Conservation (phyloP, 2,329 filamentous ascomycete genomes). For the Diplodia scrobiculata region DNA sequence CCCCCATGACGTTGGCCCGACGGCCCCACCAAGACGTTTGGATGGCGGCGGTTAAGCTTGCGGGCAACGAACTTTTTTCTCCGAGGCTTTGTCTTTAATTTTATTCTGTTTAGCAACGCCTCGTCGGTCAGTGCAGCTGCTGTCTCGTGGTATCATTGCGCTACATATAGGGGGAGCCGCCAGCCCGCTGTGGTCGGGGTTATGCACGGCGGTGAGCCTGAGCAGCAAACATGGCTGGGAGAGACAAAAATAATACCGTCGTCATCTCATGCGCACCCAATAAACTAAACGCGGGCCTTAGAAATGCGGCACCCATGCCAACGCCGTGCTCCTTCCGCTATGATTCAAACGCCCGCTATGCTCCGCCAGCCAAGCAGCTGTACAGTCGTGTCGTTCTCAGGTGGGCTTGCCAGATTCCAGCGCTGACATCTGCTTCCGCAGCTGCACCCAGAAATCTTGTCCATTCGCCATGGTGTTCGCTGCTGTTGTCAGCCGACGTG, state of each 20-base stretch:
- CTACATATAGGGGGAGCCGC: conserved; percentile 18
- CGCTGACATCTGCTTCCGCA: conserved; percentile 50
- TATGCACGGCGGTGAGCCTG: conserved; percentile 12
- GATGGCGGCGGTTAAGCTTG: background rate
- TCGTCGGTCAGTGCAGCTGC: background rate
- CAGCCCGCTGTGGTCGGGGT: background rate
- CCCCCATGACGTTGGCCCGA: background rate
- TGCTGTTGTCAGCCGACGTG: conserved; percentile 3
- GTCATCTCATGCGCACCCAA: background rate
- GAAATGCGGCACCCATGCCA: conserved; percentile 23
- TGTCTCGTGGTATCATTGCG: conserved; percentile 11
- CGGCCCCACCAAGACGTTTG: background rate
- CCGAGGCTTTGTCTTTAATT: background rate
- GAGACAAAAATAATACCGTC: background rate
- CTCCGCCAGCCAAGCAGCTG: conserved; percentile 27
- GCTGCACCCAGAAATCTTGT: conserved; percentile 50
- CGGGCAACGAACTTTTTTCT: background rate
- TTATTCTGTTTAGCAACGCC: background rate
- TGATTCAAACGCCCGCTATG: conserved; percentile 29
- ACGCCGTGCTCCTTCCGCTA: conserved; percentile 28
- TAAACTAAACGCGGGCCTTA: conserved; percentile 16
- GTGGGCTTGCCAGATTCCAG: conserved; percentile 45
- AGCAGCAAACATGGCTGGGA: conserved; percentile 14
- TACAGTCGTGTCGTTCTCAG: conserved; percentile 25
- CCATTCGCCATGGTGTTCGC: conserved; percentile 49